Percentiles rank a stretch among this genome's conserved stretches.
phyloP scores from a whole-genome alignment of 768 basidiomycete genomes.

The Lyophyllum shimeji region DNA sequence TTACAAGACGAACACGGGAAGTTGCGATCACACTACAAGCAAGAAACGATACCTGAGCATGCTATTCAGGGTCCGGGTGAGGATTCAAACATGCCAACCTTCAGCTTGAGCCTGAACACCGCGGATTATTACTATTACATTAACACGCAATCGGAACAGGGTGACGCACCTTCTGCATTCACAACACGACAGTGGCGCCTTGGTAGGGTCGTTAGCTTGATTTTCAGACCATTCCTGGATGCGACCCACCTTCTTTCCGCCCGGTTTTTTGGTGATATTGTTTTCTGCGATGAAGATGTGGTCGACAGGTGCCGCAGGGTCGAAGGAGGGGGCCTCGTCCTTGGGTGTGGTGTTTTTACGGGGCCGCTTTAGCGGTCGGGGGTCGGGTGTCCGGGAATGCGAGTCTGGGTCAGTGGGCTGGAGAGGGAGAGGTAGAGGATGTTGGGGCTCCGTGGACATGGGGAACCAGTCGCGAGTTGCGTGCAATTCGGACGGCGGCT shows the following conservation, averaged over 20 bases:
- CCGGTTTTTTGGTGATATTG: constrained; percentile 41
- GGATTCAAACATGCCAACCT: constrained; percentile 35
- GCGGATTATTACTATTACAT: neutral
- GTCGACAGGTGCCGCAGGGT: constrained; percentile 30
- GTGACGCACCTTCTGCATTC: constrained; percentile 57
- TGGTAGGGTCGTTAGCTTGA: neutral
- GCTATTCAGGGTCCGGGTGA: constrained; percentile 9
- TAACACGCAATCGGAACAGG: neutral
- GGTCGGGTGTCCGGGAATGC: constrained; percentile 11
- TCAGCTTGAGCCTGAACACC: constrained; percentile 48
- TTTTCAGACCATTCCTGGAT: neutral
- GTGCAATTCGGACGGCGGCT: constrained; percentile 25
- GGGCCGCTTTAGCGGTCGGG: constrained; percentile 46
- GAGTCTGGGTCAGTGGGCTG: constrained; percentile 4
- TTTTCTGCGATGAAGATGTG: constrained; percentile 54
- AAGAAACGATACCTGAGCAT: neutral
- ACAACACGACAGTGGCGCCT: constrained; percentile 61
- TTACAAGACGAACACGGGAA: constrained; percentile 51
- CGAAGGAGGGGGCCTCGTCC: constrained; percentile 21
- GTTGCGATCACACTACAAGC: constrained; percentile 46
- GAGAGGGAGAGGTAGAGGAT: constrained; percentile 3
- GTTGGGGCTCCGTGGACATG: constrained; percentile 15
- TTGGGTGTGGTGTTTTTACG: constrained; percentile 34
- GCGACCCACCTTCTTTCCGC: constrained; percentile 45
- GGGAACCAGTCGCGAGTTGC: constrained; percentile 8